phyloP scores from a whole-genome alignment of 805 yeast species.

The Ogataea ramenticola region DNA sequence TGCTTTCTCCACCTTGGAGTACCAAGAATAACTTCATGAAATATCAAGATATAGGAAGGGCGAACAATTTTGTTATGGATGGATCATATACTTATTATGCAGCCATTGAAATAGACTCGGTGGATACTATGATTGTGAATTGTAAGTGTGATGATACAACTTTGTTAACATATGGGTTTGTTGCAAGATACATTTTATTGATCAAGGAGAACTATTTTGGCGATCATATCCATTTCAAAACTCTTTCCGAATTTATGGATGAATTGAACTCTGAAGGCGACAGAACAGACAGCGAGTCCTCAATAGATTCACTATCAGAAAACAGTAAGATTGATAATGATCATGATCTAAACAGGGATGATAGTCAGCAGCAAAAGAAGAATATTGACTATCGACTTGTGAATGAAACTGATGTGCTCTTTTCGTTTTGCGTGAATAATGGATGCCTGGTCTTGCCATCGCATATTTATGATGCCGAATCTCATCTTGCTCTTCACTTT shows the following conservation, averaged over 20 bases:
- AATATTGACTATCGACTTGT: constrained; percentile 37
- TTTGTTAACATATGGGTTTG: constrained; percentile 70
- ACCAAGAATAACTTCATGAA: constrained; percentile 68
- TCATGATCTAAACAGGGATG: background rate
- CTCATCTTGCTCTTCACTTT: constrained; percentile 57
- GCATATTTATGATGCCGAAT: constrained; percentile 51
- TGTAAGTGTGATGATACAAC: constrained; percentile 62
- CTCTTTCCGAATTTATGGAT: constrained; percentile 72
- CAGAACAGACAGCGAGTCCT: constrained; percentile 2
- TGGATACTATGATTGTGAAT: constrained; percentile 61
- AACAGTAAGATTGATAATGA: background rate
- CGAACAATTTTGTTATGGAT: constrained; percentile 48
- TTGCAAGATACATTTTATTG: constrained; percentile 66
- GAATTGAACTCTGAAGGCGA: constrained; percentile 4
- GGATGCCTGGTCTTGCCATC: constrained; percentile 74
- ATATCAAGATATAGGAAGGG: constrained; percentile 57
- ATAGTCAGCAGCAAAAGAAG: constrained; percentile 1
- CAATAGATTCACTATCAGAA: background rate
- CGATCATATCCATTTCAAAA: constrained; percentile 71
- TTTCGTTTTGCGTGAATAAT: constrained; percentile 60
- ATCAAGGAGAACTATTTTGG: constrained; percentile 90
- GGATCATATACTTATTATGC: constrained; percentile 64
- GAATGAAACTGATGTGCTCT: constrained; percentile 72
- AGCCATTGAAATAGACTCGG: constrained; percentile 54
- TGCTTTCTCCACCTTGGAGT: constrained; percentile 90